Conservation (phyloP, 2,329 filamentous ascomycete genomes). For the Boeremia lycopersici region DNA sequence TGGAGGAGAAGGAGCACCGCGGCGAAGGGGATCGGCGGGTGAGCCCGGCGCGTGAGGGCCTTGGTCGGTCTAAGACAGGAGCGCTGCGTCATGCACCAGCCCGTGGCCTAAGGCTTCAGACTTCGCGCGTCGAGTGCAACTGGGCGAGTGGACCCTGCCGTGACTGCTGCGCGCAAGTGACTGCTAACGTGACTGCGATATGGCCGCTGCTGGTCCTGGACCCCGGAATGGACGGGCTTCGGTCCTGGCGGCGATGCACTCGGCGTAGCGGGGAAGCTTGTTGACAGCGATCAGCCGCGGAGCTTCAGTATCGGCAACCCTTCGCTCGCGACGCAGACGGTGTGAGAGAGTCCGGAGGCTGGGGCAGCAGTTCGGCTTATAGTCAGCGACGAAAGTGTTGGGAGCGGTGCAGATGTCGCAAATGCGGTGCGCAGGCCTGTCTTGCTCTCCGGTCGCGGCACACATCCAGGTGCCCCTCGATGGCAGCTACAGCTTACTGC, state of each 20-base stretch:
- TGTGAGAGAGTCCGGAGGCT: not conserved
- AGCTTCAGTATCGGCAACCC: slow-evolving; percentile 23
- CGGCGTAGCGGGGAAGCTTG: slow-evolving; percentile 20
- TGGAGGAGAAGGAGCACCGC: slow-evolving; percentile 6
- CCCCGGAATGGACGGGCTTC: slow-evolving; percentile 1
- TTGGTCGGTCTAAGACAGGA: slow-evolving; percentile 23
- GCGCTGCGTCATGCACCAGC: slow-evolving; percentile 34
- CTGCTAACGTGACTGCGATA: slow-evolving; percentile 2
- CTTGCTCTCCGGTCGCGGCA: slow-evolving; percentile 12
- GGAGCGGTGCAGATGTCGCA: slow-evolving; percentile 17
- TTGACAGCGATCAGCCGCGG: slow-evolving; percentile 20
- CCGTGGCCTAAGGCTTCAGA: slow-evolving; percentile 1
- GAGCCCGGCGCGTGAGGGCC: slow-evolving; percentile 26
- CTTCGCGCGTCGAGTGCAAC: slow-evolving; percentile 5
- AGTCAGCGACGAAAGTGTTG: slow-evolving; percentile 21
- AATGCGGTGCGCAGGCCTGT: slow-evolving; percentile 12
- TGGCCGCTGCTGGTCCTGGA: slow-evolving; percentile 17
- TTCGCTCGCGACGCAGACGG: slow-evolving; percentile 25
- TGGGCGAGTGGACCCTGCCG: slow-evolving; percentile 23
- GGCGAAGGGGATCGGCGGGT: slow-evolving; percentile 5
- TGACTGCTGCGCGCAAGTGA: slow-evolving; percentile 21
- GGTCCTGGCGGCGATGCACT: slow-evolving; percentile 13
- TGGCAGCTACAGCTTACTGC: slow-evolving; percentile 21
- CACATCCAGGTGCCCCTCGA: slow-evolving; percentile 18
- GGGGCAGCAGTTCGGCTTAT: slow-evolving; percentile 10